phyloP scores from a whole-genome alignment of 257 asterid species.

The Jacaranda mimosifolia region DNA sequence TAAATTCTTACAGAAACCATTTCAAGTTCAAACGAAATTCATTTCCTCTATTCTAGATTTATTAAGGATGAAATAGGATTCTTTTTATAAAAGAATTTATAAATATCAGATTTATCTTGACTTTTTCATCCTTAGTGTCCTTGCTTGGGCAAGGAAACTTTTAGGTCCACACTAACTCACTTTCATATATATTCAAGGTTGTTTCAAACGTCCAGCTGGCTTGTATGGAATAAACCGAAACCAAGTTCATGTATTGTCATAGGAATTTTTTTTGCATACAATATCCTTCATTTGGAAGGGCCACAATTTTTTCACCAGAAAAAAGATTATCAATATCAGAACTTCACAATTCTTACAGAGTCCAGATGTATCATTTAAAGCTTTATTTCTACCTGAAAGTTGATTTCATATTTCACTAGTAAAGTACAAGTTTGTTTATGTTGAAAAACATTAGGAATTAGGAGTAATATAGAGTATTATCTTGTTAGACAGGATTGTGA shows the following conservation, averaged over 20 bases:
- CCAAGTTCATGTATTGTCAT: not conserved
- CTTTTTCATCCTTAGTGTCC: not conserved
- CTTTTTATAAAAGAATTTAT: not conserved
- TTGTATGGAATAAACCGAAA: not conserved
- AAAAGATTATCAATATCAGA: not conserved
- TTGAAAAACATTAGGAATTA: not conserved
- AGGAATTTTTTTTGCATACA: conserved; percentile 19
- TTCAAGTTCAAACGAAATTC: not conserved
- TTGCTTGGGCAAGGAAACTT: not conserved
- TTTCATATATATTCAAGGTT: not conserved
- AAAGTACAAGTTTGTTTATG: not conserved
- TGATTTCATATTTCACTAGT: not conserved
- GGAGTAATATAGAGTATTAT: not conserved
- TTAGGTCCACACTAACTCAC: not conserved
- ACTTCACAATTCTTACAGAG: conserved; percentile 3
- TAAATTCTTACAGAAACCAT: not conserved
- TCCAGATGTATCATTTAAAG: not conserved
- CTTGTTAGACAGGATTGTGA: not conserved
- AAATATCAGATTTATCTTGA: not conserved
- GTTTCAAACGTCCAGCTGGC: not conserved
- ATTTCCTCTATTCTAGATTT: not conserved
- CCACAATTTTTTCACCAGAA: not conserved
- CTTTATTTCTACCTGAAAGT: conserved; percentile 9
- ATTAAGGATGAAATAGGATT: not conserved
- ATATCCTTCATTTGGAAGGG: conserved; percentile 9